Evolutionary conservation across 768 basidiomycete genomes (phyloP).

Genomic region (Hericium coralloides): DNA sequence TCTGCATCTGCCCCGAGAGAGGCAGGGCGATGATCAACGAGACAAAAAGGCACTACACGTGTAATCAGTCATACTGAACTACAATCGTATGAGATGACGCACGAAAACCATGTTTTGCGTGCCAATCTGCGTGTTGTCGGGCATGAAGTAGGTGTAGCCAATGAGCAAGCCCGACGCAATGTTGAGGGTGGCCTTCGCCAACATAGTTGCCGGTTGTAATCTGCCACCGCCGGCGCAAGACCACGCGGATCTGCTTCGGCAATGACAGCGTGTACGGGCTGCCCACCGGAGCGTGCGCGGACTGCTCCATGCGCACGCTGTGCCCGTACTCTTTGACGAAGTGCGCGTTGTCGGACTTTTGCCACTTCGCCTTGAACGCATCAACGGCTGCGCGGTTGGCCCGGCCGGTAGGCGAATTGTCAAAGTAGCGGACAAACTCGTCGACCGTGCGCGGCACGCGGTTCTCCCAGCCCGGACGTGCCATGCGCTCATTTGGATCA

Average conservation of each 20-base stretch:
- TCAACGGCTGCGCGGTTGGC: conserved; percentile 38
- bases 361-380: conserved; percentile 30
- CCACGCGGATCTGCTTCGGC: conserved; percentile 26
- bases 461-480: conserved; percentile 30
- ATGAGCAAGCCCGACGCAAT: conserved; percentile 26
- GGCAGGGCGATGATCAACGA: conserved; percentile 25
- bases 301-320: conserved; percentile 34
- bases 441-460: conserved; percentile 42
- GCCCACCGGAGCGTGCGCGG: conserved; percentile 29
- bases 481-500: conserved; percentile 48
- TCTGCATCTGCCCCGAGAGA: conserved; percentile 33
- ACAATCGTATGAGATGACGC: conserved; percentile 1
- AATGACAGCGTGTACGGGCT: conserved; percentile 30
- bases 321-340: conserved; percentile 37
- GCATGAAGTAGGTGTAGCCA: conserved; percentile 35
- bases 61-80: too few species aligned
- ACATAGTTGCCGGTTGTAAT: conserved; percentile 25
- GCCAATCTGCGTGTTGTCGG: conserved; percentile 28
- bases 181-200: conserved; percentile 30
- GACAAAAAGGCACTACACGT: conserved; percentile 21
- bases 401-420: conserved; percentile 28
- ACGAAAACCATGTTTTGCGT: conserved; percentile 37
- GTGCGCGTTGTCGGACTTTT: too few species aligned
- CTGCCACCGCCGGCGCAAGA: conserved; percentile 27
- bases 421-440: conserved; percentile 40